These are phyloP conservation scores for Trichoderma cornu-damae DNA, from an alignment of 2,329 filamentous ascomycete species.

Conservation along the genomic window DNA sequence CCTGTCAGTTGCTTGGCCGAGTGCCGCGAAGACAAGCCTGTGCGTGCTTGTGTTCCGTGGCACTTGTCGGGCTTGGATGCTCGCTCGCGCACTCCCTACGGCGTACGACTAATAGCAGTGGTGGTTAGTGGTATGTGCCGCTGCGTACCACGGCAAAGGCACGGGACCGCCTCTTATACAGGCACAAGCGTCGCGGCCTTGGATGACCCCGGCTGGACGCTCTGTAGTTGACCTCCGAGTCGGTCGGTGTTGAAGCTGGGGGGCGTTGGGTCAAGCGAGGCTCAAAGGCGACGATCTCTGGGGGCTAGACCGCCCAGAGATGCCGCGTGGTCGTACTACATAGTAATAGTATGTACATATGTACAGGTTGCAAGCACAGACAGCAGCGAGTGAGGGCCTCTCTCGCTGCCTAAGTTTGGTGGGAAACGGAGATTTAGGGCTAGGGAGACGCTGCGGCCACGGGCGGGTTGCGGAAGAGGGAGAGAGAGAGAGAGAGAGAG, in stretches of 20 bases:
- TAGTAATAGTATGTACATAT: too few relatives aligned
- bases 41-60: not conserved
- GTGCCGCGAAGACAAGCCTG: not conserved
- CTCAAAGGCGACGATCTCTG: slow-evolving; percentile 15
- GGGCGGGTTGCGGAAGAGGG: not conserved
- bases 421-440: not conserved
- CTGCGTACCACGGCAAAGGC: slow-evolving; percentile 8
- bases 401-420: too few relatives aligned
- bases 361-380: too few relatives aligned
- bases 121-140: too few relatives aligned
- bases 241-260: slow-evolving; percentile 11
- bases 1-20: slow-evolving; percentile 1
- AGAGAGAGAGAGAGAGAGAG: too few relatives aligned
- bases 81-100: too few relatives aligned
- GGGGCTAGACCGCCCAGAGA: slow-evolving; percentile 14
- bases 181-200: slow-evolving; percentile 3
- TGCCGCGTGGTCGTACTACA: not conserved
- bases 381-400: too few relatives aligned
- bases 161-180: slow-evolving; percentile 5
- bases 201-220: slow-evolving; percentile 5
- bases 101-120: too few relatives aligned
- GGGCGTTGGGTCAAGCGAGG: slow-evolving; percentile 15
- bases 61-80: not conserved
- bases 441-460: not conserved
- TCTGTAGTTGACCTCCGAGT: slow-evolving; percentile 7